Conservation (phyloP, 2,329 filamentous ascomycete genomes). For the Graphium sp. region DNA sequence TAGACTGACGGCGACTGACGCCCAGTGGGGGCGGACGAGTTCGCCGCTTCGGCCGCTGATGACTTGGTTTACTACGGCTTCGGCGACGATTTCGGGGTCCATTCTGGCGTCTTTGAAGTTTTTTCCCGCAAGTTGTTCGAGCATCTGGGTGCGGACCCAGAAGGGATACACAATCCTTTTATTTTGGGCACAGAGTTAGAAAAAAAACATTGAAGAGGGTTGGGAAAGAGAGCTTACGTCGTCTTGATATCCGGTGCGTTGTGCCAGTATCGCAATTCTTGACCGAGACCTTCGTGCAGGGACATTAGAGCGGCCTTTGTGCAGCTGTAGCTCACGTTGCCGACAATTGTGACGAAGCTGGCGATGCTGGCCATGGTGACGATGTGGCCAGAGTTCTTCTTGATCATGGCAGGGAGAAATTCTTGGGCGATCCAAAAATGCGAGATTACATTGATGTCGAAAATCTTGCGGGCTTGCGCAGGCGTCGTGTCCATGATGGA, state of each 20-base stretch:
- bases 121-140: no score
- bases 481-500: slow-evolving; percentile 41
- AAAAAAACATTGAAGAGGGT: slow-evolving; percentile 12
- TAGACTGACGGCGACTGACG: background rate
- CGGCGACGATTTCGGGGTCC: slow-evolving; percentile 22
- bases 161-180: no score
- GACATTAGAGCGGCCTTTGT: slow-evolving; percentile 49
- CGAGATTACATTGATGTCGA: slow-evolving; percentile 53
- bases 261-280: slow-evolving; percentile 42
- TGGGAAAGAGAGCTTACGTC: slow-evolving; percentile 21
- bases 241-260: slow-evolving; percentile 47
- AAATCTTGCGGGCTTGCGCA: slow-evolving; percentile 45
- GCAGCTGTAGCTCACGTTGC: slow-evolving; percentile 51
- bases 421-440: slow-evolving; percentile 51
- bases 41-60: slow-evolving; percentile 27
- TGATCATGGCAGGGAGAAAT: slow-evolving; percentile 50
- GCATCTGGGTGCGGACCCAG: no score
- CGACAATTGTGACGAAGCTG: slow-evolving; percentile 40
- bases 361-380: slow-evolving; percentile 53
- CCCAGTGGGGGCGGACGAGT: slow-evolving; percentile 22
- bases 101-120: slow-evolving; percentile 13
- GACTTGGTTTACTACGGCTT: slow-evolving; percentile 30
- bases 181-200: slow-evolving; percentile 39
- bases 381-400: slow-evolving; percentile 52
- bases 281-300: slow-evolving; percentile 49